Evolutionary conservation across 495 filamentous ascomycete species (phyloP), one percentile per base, ranked within the genome.

Genomic region (Extremus antarcticus): DNA sequence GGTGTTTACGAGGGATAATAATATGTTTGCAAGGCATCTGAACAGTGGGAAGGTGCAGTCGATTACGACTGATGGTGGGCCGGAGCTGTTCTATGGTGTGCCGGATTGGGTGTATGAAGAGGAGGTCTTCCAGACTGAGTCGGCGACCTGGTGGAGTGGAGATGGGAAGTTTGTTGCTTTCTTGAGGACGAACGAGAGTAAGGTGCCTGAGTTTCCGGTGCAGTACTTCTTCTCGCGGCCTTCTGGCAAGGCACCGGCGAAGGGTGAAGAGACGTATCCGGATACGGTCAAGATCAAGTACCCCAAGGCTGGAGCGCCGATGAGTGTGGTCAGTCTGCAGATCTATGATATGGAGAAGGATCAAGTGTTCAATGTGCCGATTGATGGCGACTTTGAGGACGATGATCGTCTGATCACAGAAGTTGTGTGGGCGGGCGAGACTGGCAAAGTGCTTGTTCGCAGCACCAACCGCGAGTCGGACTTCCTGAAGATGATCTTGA

Each of bases 81-180:
- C 75, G 1, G 79, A 97, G 55, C 78, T 92, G 16, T 97, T 98
- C 74, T 94, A 97, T 62, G 92, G 92, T 20, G 81, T 95, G n/a
- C 92, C 92, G 0, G 92, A 98, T 68, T 98, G 92, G 92, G 92
- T 98, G 0, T 98, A 96, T 61, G 92, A 98, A 65, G 92, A 98
- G 65, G 92, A 98, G 69, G 90, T 98, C 4, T 86, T 97, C 59
- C 58, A 71, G 1, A 82, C 80, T 2, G 86, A 87, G 60, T 89
- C 78, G 48, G 94, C 84, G 7, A 90, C 90, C 0, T 97, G 92
- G 92, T 97, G 88, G 88, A 89, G 88, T 19, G 76, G 82, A 22
- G 89, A 90, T 65, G 92, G 89, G 19, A 83, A 86, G 50, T 92
- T 83, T 66, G 68, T 98, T 57, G 89, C 92, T 19, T 97, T 95